phyloP scores from a whole-genome alignment of 441 rosid genomes.

The Pelargonium citronellum region DNA sequence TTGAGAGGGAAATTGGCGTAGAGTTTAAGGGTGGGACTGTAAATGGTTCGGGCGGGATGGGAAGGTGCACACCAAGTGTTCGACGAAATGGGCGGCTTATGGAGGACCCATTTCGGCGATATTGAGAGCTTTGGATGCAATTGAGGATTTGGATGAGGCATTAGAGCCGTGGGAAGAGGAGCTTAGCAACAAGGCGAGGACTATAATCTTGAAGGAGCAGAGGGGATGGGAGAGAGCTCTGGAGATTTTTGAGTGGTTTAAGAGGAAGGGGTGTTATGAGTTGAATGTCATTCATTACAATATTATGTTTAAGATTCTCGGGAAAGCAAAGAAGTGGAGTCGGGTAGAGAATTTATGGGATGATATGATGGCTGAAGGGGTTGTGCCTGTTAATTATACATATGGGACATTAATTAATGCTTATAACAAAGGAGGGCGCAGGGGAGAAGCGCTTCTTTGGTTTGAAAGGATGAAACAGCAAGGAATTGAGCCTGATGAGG shows the following conservation, averaged over 20 bases:
- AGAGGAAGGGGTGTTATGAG: slow-evolving; percentile 8
- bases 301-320: slow-evolving; percentile 2
- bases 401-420: background rate
- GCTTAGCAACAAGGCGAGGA: slow-evolving; percentile 5
- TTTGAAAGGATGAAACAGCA: slow-evolving; percentile 9
- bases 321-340: slow-evolving; percentile 9
- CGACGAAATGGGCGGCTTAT: slow-evolving; percentile 6
- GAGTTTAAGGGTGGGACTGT: background rate
- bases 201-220: slow-evolving; percentile 6
- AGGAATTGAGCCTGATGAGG: slow-evolving; percentile 10
- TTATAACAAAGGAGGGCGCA: background rate
- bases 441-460: slow-evolving; percentile 6
- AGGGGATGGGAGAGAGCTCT: slow-evolving; percentile 5
- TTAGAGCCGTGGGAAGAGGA: slow-evolving; percentile 6
- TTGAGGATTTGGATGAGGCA: background rate
- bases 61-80: slow-evolving; percentile 3
- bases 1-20: background rate
- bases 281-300: slow-evolving; percentile 10
- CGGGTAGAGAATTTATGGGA: slow-evolving; percentile 6
- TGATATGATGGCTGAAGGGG: slow-evolving; percentile 1
- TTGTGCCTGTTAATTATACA: slow-evolving; percentile 10
- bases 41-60: background rate
- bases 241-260: slow-evolving; percentile 7
- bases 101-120: background rate
- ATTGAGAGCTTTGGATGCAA: slow-evolving; percentile 2